phyloP scores from a whole-genome alignment of 441 rosid genomes.

The Cnidoscolus chayamansa region DNA sequence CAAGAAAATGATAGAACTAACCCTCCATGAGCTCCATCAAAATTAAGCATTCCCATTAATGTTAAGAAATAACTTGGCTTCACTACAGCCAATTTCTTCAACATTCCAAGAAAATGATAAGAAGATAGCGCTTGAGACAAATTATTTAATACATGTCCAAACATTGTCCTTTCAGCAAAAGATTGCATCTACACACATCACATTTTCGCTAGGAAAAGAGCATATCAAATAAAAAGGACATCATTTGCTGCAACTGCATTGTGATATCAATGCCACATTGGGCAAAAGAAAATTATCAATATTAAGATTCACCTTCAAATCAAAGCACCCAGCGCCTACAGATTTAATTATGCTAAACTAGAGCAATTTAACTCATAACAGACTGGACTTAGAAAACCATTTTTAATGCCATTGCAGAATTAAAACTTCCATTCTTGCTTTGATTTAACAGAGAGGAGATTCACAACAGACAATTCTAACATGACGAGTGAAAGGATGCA shows the following conservation, averaged over 20 bases:
- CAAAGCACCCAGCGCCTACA: background rate
- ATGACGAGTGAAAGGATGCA: slow-evolving; percentile 4
- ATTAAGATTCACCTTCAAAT: slow-evolving; percentile 7
- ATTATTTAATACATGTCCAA: background rate
- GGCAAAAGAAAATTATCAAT: background rate
- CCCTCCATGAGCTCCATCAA: background rate
- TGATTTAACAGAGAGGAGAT: background rate
- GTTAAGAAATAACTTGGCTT: background rate
- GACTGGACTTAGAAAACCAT: background rate
- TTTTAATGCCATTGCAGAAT: background rate
- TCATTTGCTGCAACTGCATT: background rate
- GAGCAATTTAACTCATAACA: background rate
- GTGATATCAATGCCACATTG: background rate
- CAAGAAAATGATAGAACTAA: background rate
- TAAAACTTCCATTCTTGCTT: background rate
- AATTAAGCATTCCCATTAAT: background rate
- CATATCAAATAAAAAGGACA: background rate
- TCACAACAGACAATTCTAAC: background rate
- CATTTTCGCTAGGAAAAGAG: background rate
- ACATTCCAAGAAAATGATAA: background rate
- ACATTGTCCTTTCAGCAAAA: background rate
- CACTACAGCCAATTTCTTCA: background rate
- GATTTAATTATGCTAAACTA: background rate
- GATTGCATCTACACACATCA: background rate
- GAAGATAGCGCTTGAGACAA: background rate